Conservation (phyloP, 345 rosid genomes). For the Psidium friedrichsthalianum region DNA sequence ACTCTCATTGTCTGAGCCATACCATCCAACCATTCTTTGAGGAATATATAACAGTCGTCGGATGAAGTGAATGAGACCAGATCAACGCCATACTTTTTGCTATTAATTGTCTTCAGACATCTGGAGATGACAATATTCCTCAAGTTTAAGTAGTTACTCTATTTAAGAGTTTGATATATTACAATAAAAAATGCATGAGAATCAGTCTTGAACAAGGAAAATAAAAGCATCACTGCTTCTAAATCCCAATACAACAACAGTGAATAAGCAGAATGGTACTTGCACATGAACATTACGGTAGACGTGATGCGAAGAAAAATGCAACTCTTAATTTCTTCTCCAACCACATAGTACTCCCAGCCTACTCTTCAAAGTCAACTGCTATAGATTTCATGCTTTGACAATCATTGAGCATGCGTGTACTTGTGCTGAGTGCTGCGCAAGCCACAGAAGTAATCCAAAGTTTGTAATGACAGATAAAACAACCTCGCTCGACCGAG, state of each 20-base stretch:
- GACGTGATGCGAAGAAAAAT: neutral
- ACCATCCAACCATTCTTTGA: constrained; percentile 99
- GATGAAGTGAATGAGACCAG: constrained; percentile 74
- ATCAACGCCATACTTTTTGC: constrained; percentile 98
- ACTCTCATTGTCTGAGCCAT: constrained; percentile 5
- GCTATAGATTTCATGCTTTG: neutral
- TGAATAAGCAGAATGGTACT: neutral
- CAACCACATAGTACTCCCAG: neutral
- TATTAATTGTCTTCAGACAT: constrained; percentile 62
- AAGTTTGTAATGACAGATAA: neutral
- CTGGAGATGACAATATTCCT: constrained; percentile 18
- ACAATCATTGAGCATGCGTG: neutral
- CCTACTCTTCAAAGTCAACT: neutral
- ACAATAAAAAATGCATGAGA: neutral
- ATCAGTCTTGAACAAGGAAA: neutral
- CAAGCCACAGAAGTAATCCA: neutral
- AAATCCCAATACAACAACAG: neutral
- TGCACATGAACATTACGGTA: neutral
- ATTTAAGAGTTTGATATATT: neutral
- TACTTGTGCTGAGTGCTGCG: neutral
- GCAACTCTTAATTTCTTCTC: neutral
- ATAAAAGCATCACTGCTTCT: neutral
- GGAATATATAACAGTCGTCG: constrained; percentile 85
- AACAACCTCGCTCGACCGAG: neutral
- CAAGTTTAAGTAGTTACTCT: neutral